Evolutionary conservation across 2,329 filamentous ascomycete genomes (phyloP).

Genomic region (Pestalotiopsis sp.): DNA sequence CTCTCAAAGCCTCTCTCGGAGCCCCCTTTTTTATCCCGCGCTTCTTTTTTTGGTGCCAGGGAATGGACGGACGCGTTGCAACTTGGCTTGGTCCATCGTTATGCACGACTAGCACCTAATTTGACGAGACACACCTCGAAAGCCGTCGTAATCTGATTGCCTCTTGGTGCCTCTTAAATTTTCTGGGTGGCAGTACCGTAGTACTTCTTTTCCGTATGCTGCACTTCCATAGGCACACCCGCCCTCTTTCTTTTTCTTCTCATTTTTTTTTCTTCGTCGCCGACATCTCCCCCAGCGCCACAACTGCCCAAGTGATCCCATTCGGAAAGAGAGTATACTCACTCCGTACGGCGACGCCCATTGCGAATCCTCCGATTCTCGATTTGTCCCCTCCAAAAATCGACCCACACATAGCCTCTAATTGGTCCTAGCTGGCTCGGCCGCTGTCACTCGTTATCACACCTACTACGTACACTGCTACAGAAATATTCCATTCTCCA

Average conservation of each 20-base stretch:
- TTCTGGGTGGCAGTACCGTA: background rate
- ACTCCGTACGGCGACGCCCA: background rate
- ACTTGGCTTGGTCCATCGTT: background rate
- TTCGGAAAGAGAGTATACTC: background rate
- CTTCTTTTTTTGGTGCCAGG: background rate
- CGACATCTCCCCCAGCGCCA: background rate
- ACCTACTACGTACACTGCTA: conserved; percentile 2
- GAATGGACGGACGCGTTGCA: background rate
- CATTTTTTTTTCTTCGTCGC: background rate
- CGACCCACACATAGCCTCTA: conserved; percentile 16
- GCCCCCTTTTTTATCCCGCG: background rate
- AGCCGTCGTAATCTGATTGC: conserved; percentile 9
- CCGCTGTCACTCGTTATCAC: conserved; percentile 24
- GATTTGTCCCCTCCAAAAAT: background rate
- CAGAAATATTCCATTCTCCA: background rate
- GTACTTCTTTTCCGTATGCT: background rate
- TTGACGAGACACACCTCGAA: background rate
- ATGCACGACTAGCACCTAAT: conserved; percentile 9
- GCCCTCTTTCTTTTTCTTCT: background rate
- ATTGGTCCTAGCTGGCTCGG: conserved; percentile 30
- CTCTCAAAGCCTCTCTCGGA: background rate
- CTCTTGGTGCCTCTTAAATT: background rate
- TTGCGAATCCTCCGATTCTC: background rate
- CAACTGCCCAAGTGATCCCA: background rate
- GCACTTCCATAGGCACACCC: background rate